These are phyloP conservation scores for Capsaspora owczarzaki DNA, from an alignment of 78 protist genomes.

Conservation along the genomic window DNA sequence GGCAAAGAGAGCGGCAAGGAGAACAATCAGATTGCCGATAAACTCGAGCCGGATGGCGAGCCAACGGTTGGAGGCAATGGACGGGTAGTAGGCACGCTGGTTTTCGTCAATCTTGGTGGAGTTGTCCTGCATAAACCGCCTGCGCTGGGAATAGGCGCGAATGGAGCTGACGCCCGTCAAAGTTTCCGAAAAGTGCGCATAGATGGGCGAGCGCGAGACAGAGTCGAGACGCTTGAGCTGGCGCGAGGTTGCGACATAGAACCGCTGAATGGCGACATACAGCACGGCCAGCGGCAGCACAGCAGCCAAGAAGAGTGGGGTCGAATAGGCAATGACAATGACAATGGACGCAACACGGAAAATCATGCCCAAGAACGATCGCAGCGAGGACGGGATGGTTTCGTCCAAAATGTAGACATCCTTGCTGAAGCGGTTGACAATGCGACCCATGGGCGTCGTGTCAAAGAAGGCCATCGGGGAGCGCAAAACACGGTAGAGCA, in stretches of 20 bases:
- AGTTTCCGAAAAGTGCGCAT: conserved; percentile 58
- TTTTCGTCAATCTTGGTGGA: background rate
- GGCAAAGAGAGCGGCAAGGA: conserved; percentile 34
- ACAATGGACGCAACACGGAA: conserved; percentile 25
- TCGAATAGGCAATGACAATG: conserved; percentile 31
- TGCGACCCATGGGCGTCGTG: conserved; percentile 94
- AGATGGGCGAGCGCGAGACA: conserved; percentile 65
- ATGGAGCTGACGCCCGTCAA: conserved; percentile 18
- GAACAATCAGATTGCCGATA: conserved; percentile 36
- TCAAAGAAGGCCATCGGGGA: conserved; percentile 44
- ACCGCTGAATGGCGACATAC: conserved; percentile 27
- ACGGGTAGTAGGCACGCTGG: conserved; percentile 25
- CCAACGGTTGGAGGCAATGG: conserved; percentile 52
- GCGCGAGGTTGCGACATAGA: conserved; percentile 40
- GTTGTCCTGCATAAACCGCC: background rate
- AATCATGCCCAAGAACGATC: conserved; percentile 11
- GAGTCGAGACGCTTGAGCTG: conserved; percentile 73
- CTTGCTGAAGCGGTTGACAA: conserved; percentile 88
- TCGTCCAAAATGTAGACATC: conserved; percentile 55
- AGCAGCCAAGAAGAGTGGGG: conserved; percentile 44
- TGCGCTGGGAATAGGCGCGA: conserved; percentile 34
- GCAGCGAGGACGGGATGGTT: conserved; percentile 8
- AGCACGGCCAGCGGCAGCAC: conserved; percentile 45
- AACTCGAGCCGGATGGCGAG: conserved; percentile 60
- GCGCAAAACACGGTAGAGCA: background rate